These are phyloP conservation scores for Bondarzewia mesenterica DNA, from an alignment of 1,284 basidiomycete genomes.

Conservation along the genomic window DNA sequence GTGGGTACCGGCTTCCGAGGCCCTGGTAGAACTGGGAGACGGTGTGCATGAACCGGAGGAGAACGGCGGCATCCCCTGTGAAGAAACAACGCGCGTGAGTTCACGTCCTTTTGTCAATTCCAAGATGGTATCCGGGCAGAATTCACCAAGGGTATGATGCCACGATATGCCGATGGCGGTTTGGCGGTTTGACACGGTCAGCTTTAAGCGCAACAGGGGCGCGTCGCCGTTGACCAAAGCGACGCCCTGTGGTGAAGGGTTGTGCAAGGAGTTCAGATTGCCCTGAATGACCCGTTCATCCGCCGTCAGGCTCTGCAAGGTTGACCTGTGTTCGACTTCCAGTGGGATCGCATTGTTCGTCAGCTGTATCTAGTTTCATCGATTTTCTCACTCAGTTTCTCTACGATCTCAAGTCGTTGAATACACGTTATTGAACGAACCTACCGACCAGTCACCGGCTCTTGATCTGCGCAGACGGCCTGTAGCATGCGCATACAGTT, in stretches of 20 bases:
- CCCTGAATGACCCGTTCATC: neutral
- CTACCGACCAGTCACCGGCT: neutral
- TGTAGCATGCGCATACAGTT: neutral
- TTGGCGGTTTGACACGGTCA: neutral
- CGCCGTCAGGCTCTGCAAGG: neutral
- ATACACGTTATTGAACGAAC: too few species aligned
- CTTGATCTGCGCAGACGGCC: neutral
- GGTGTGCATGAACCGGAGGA: neutral
- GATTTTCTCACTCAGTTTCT: too few species aligned
- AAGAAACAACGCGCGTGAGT: too few species aligned
- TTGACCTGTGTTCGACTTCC: neutral
- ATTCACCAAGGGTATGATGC: neutral
- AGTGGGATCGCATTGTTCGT: neutral
- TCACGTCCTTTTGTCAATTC: too few species aligned
- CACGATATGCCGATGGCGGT: neutral
- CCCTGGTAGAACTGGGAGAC: neutral
- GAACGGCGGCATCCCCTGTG: neutral
- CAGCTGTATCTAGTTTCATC: neutral
- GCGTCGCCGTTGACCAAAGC: neutral
- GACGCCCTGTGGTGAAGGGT: neutral
- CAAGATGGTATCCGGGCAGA: too few species aligned
- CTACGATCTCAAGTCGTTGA: too few species aligned
- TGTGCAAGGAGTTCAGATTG: neutral
- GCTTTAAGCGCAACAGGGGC: neutral
- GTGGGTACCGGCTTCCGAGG: neutral